Evolutionary conservation across 225 moss, liverwort and hornwort species (phyloP).

Genomic region (Bryum argenteum): DNA sequence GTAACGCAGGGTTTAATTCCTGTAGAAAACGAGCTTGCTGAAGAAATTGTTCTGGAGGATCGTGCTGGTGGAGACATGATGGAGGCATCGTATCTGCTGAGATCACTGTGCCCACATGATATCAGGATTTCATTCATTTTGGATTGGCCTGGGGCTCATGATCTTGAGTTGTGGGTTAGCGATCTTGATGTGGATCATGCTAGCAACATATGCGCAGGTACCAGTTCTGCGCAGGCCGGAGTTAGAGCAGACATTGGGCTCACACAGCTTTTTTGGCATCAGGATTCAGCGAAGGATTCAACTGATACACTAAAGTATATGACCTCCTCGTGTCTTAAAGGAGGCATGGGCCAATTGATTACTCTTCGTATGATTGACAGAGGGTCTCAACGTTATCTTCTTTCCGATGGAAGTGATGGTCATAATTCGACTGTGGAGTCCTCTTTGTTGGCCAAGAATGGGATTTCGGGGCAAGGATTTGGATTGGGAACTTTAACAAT

Average conservation of each 20-base stretch:
- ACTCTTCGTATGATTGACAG: constrained; percentile 68
- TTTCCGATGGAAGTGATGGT: constrained; percentile 12
- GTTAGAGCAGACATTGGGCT: constrained; percentile 31
- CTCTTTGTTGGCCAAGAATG: constrained; percentile 25
- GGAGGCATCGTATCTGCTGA: constrained; percentile 73
- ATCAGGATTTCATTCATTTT: constrained; percentile 70
- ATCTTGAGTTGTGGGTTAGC: constrained; percentile 71
- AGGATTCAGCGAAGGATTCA: constrained; percentile 37
- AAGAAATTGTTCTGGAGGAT: constrained; percentile 79
- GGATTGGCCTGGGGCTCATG: constrained; percentile 65
- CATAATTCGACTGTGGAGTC: constrained; percentile 21
- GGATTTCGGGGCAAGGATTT: constrained; percentile 33
- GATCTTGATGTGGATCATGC: constrained; percentile 50
- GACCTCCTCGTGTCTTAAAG: constrained; percentile 66
- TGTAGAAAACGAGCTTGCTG: constrained; percentile 48
- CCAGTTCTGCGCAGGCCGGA: constrained; percentile 23
- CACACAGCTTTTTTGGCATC: constrained; percentile 63
- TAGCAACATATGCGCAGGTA: constrained; percentile 24
- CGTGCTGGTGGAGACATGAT: constrained; percentile 61
- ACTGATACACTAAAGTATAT: constrained; percentile 34
- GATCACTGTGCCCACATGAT: constrained; percentile 65
- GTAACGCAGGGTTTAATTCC: constrained; percentile 31
- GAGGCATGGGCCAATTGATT: constrained; percentile 60
- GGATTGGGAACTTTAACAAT: constrained; percentile 69
- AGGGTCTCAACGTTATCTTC: constrained; percentile 27